A percentile compares a stretch with the other conserved stretches of the same genome.
These are phyloP conservation scores for Neurospora terricola DNA, from an alignment of 495 filamentous ascomycete species.

Conservation along the genomic window DNA sequence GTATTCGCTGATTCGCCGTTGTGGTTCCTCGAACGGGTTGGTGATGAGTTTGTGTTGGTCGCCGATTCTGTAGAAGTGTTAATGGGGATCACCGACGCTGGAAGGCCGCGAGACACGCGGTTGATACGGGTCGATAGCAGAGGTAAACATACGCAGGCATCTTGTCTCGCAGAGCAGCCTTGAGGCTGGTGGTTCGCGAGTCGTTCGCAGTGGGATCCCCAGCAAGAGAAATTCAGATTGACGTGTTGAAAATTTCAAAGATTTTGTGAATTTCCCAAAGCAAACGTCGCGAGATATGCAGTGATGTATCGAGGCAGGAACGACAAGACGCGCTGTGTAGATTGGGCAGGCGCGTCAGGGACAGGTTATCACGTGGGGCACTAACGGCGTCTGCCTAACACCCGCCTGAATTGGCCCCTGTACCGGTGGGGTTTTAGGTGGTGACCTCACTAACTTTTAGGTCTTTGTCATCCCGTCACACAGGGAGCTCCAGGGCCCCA, in stretches of 20 bases:
- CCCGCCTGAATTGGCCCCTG: not conserved
- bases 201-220: not conserved
- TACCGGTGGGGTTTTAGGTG: not conserved
- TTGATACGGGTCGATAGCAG: not conserved
- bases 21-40: constrained; percentile 72
- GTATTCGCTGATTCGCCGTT: constrained; percentile 60
- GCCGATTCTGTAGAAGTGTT: constrained; percentile 48
- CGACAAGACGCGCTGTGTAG: not conserved
- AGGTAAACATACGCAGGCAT: constrained; percentile 37
- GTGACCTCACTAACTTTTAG: not conserved
- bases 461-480: not conserved
- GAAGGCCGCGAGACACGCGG: not conserved
- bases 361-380: constrained; percentile 19
- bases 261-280: not conserved
- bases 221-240: not conserved
- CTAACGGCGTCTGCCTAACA: not conserved
- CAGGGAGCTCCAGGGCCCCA: not conserved
- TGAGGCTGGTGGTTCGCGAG: not conserved
- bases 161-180: constrained; percentile 1
- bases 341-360: not conserved
- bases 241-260: not conserved
- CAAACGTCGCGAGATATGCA: not conserved
- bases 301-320: not conserved
- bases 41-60: constrained; percentile 56
- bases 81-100: too few species aligned